Conservation (phyloP, 1,139 yeast genomes). For the Hansenula sp. region DNA sequence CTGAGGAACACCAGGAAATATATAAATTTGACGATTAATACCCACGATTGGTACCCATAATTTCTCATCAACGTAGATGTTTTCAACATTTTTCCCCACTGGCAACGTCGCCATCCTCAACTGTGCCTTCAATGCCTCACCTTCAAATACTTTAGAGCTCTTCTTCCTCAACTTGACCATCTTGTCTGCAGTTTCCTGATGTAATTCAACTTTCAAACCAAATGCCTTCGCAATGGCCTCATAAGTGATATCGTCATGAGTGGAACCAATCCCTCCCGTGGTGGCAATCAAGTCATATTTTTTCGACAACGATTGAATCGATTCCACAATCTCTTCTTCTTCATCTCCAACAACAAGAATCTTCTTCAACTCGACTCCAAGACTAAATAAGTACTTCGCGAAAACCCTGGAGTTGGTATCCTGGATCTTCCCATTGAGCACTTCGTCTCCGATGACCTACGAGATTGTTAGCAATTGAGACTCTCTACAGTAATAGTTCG, state of each 20-base stretch:
- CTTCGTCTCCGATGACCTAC: slow-evolving; percentile 81
- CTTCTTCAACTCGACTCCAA: slow-evolving; percentile 61
- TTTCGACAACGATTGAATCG: slow-evolving; percentile 43
- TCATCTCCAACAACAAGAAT: slow-evolving; percentile 79
- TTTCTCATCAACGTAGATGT: slow-evolving; percentile 48
- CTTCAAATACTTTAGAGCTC: slow-evolving; percentile 34
- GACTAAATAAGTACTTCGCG: slow-evolving; percentile 63
- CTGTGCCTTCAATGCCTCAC: slow-evolving; percentile 53
- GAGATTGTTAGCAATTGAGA: no score
- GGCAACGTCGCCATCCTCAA: slow-evolving; percentile 82
- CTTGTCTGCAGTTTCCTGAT: slow-evolving; percentile 52
- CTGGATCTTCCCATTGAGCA: slow-evolving; percentile 78
- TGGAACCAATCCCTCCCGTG: slow-evolving; percentile 83
- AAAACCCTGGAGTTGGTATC: slow-evolving; percentile 76
- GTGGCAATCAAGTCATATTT: slow-evolving; percentile 71
- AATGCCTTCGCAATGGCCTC: slow-evolving; percentile 65
- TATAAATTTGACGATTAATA: slow-evolving; percentile 55
- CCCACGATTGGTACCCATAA: slow-evolving; percentile 85
- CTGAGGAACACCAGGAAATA: slow-evolving; percentile 82
- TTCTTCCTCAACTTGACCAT: slow-evolving; percentile 50
- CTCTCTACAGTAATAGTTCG: no score
- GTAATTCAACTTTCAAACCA: slow-evolving; percentile 45
- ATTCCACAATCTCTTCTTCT: slow-evolving; percentile 54
- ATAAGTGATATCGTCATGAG: slow-evolving; percentile 87
- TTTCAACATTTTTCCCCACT: slow-evolving; percentile 41